phyloP scores from a whole-genome alignment of 75 land plant species.

The Ceratopteris richardii region DNA sequence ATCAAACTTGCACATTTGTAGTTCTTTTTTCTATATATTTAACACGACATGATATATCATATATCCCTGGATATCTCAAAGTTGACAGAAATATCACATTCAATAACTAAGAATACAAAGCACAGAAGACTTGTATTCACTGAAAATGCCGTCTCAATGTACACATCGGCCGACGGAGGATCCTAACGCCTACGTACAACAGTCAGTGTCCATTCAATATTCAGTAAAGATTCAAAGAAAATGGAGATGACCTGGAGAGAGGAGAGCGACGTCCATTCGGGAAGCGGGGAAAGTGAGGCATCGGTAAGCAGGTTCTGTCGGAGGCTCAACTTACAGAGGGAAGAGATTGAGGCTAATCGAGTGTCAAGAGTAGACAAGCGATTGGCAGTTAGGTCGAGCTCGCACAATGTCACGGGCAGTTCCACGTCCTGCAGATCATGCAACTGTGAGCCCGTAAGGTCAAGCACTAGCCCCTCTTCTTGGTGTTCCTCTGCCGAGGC shows the following conservation, averaged over 20 bases:
- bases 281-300: conserved; percentile 42
- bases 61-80: too few species aligned
- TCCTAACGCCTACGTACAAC: too few species aligned
- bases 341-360: conserved; percentile 42
- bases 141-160: too few species aligned
- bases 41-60: too few species aligned
- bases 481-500: neutral
- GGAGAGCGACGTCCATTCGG: conserved; percentile 51
- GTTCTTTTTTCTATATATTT: too few species aligned
- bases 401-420: conserved; percentile 44
- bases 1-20: too few species aligned
- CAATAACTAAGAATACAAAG: too few species aligned
- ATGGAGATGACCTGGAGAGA: conserved; percentile 43
- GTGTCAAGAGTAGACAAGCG: conserved; percentile 52
- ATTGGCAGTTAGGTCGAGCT: conserved; percentile 83
- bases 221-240: neutral
- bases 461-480: conserved; percentile 24
- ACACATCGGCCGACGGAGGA: too few species aligned
- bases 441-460: conserved; percentile 76
- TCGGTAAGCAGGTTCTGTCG: conserved; percentile 81
- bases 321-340: conserved; percentile 62
- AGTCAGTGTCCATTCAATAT: too few species aligned
- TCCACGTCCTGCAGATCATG: conserved; percentile 67
- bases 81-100: too few species aligned
- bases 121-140: too few species aligned